A percentile compares a stretch with the other conserved stretches of the same genome.
phyloP scores from a whole-genome alignment of 805 yeast species.

The Candida dajiaensis region DNA sequence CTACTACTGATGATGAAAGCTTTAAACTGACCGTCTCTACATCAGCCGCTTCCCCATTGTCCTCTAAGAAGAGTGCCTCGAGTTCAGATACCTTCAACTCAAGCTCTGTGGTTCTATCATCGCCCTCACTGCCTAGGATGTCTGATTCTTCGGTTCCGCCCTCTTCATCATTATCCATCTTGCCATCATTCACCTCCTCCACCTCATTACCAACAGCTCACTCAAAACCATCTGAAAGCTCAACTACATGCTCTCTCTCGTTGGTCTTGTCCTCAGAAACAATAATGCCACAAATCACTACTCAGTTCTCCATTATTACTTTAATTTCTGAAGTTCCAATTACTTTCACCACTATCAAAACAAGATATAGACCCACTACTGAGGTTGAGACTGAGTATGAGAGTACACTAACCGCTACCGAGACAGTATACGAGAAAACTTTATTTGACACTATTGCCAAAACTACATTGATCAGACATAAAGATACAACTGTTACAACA shows the following conservation, averaged over 20 bases:
- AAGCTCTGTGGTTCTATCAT: not conserved
- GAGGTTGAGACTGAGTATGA: constrained; percentile 14
- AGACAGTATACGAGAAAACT: constrained; percentile 15
- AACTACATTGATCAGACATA: constrained; percentile 14
- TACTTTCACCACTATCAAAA: constrained; percentile 15
- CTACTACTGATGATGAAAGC: not conserved
- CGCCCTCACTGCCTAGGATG: not conserved
- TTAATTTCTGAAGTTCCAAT: constrained; percentile 6
- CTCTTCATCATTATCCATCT: not conserved
- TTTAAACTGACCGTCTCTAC: not conserved
- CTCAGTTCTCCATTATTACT: constrained; percentile 13
- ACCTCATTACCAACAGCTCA: not conserved
- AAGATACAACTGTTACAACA: constrained; percentile 12
- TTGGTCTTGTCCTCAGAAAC: too few relatives aligned
- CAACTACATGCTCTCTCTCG: not conserved
- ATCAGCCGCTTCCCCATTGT: not conserved
- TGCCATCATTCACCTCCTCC: not conserved
- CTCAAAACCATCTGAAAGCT: not conserved
- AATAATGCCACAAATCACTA: not conserved
- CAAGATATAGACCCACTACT: constrained; percentile 17
- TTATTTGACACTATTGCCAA: constrained; percentile 15
- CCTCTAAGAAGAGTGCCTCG: not conserved
- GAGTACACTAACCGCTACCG: constrained; percentile 11
- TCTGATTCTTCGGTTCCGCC: too few relatives aligned
- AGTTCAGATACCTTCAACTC: not conserved